phyloP scores from a whole-genome alignment of 2,329 filamentous ascomycete genomes.

The Aspergillus spinulosporus region DNA sequence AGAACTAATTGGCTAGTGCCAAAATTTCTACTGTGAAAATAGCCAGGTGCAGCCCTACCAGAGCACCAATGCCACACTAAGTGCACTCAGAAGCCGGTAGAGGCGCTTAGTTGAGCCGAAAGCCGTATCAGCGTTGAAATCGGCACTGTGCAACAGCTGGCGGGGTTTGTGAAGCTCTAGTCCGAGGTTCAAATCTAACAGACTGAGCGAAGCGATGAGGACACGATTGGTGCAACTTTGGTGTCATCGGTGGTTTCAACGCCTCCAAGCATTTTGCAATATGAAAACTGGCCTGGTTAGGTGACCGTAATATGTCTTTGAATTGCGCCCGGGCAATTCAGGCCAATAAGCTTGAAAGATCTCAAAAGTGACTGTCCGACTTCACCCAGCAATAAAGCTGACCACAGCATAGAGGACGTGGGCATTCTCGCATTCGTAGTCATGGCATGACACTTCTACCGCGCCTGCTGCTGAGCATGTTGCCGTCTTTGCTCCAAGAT shows the following conservation, averaged over 20 bases:
- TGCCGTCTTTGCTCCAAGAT: slow-evolving; percentile 62
- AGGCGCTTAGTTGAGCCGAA: background rate
- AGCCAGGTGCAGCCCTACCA: background rate
- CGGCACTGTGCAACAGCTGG: background rate
- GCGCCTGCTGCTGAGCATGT: slow-evolving; percentile 36
- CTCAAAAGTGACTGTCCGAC: background rate
- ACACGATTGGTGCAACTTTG: background rate
- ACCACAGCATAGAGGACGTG: background rate
- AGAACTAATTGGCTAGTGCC: background rate
- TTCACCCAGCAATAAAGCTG: background rate
- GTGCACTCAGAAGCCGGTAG: background rate
- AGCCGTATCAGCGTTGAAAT: background rate
- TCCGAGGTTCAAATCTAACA: background rate
- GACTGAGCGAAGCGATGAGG: background rate
- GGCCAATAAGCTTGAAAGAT: background rate
- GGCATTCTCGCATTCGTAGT: background rate
- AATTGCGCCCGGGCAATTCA: background rate
- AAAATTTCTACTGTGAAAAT: background rate
- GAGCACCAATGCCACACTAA: slow-evolving; percentile 4
- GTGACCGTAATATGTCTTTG: background rate
- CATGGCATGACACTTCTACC: slow-evolving; percentile 19
- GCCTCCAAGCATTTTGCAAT: background rate
- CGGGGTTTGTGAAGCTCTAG: background rate
- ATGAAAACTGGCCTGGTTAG: background rate
- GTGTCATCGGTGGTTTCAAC: background rate